Evolutionary conservation across 2,329 filamentous ascomycete species (phyloP), one percentile per base, ranked within the genome.

Genomic region (Fusarium sp.): DNA sequence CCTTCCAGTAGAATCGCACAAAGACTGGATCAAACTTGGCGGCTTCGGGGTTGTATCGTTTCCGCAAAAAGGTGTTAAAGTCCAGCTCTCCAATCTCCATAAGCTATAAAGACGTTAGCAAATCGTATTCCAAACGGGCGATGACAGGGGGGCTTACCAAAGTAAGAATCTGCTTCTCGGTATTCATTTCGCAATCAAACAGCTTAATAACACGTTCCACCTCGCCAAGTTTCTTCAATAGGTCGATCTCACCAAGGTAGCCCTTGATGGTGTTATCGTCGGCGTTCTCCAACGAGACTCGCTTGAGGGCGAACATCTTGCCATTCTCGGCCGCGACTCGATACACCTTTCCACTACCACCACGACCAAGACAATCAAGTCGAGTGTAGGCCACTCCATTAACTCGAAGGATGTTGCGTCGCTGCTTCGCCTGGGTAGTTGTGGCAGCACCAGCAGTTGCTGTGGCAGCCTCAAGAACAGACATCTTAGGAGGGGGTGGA

Each of bases 1-100:
- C 96, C 79, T 97, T 96, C 96, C 96, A 99, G 83, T 97, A 97
- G 81, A 92, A 96, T n/a, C 96, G 91, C 11, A 96, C 93, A 78
- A 98, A 97, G 58, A 91, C 92, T 2, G 93, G 86, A 77, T 99
- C 96, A 65, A 99, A 91, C 64, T 86, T 87, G 38, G 92, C 88
- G 58, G 91, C 88, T 65, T 93, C 90, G 0, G 85, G 87, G 74
- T 90, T 92, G 74, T 92, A 83, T 9, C 90, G 89, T 69, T 90
- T 87, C 34, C 89, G 90, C 69, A 99, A 86, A 58, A 98, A 89
- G 60, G 91, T 93, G 76, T 96, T 92, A 75, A 99, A 87, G 79
- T 99, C 96, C 20, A 95, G 89, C 81, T 99, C 96, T 70, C 96
- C 96, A 77, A 97, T 92, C 81, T 99, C 96, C 94, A 99, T 97